Conservation (phyloP, 805 yeast genomes). For the Suhomyces tanzawaensis region DNA sequence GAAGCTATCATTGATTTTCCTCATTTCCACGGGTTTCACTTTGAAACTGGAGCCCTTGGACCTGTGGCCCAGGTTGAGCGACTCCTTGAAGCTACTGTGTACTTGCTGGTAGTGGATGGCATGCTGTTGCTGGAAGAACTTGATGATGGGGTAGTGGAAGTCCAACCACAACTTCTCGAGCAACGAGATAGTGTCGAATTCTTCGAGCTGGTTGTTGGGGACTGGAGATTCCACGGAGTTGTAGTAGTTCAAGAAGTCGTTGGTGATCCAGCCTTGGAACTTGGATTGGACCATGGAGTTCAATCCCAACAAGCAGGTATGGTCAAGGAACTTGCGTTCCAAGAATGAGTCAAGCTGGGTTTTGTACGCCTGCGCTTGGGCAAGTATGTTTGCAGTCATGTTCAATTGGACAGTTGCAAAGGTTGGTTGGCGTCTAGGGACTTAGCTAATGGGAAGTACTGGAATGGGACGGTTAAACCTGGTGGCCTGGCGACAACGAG, state of each 20-base stretch:
- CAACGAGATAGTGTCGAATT: constrained; percentile 37
- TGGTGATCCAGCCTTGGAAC: constrained; percentile 39
- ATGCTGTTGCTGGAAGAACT: constrained; percentile 48
- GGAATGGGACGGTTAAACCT: background rate
- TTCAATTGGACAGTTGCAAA: too few relatives aligned
- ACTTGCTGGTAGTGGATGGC: constrained; percentile 20
- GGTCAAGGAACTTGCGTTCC: constrained; percentile 28
- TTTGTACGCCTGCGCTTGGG: constrained; percentile 13
- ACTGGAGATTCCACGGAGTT: constrained; percentile 7
- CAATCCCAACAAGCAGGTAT: constrained; percentile 48
- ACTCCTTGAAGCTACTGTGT: constrained; percentile 16
- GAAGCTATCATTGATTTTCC: constrained; percentile 54
- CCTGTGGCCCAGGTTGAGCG: background rate
- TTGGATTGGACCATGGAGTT: constrained; percentile 49
- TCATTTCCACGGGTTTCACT: constrained; percentile 48
- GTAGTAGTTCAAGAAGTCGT: constrained; percentile 35
- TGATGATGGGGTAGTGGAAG: constrained; percentile 63
- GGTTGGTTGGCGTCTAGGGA: too few relatives aligned
- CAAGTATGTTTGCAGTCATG: background rate
- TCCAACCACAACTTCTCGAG: constrained; percentile 56
- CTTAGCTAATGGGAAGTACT: too few relatives aligned
- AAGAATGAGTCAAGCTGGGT: constrained; percentile 27
- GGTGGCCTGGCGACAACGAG: background rate
- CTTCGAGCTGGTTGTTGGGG: constrained; percentile 17
- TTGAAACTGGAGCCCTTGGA: constrained; percentile 17